These are phyloP conservation scores for Carallia pectinifolia DNA, from an alignment of 345 rosid species.

Conservation along the genomic window DNA sequence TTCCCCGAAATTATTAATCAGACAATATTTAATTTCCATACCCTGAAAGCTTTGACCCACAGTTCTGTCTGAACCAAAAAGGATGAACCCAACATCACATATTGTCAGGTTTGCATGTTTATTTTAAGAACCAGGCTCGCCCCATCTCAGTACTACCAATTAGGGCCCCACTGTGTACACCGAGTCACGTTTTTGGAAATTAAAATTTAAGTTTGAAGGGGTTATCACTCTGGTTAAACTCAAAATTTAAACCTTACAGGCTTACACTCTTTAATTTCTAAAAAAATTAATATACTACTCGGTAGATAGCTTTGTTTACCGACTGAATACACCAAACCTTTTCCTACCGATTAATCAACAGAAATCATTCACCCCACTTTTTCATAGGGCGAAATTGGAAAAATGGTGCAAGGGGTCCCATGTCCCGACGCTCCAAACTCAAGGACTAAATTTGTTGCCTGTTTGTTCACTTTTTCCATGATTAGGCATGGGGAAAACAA, in stretches of 20 bases:
- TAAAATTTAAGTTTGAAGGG: no score
- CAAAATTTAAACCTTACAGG: no score
- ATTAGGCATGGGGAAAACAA: neutral
- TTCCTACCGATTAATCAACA: neutral
- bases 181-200: no score
- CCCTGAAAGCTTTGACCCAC: slow-evolving; percentile 45
- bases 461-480: neutral
- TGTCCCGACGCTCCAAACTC: neutral
- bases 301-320: no score
- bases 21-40: slow-evolving; percentile 35
- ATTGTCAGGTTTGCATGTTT: neutral
- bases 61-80: slow-evolving; percentile 29
- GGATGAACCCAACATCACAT: slow-evolving; percentile 14
- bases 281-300: no score
- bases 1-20: slow-evolving; percentile 37
- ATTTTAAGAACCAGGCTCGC: neutral
- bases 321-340: no score
- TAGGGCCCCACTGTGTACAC: no score
- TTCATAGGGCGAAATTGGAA: no score
- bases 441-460: neutral
- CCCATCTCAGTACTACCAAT: slow-evolving; percentile 14
- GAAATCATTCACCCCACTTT: no score
- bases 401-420: no score
- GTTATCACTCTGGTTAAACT: no score
- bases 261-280: no score